phyloP scores from a whole-genome alignment of 257 asterid genomes.

The Vinca minor region DNA sequence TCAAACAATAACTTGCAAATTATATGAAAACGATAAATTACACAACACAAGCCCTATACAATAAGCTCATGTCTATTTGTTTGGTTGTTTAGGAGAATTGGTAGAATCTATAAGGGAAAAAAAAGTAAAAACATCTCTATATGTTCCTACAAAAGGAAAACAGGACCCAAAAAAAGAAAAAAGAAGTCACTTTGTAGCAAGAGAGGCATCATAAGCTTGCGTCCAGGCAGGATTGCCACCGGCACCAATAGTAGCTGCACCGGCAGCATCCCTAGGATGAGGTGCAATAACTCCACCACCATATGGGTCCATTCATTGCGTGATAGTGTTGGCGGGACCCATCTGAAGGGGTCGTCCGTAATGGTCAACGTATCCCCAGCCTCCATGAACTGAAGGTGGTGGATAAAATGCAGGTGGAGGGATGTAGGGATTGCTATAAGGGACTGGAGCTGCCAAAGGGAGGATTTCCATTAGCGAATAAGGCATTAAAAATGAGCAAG shows the following conservation, averaged over 20 bases:
- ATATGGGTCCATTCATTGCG: constrained; percentile 33
- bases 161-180: not conserved
- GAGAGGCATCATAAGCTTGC: constrained; percentile 33
- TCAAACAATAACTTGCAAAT: too few relatives aligned
- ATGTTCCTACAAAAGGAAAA: not conserved
- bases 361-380: constrained; percentile 26
- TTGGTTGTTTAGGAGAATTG: too few relatives aligned
- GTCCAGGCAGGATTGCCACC: constrained; percentile 26
- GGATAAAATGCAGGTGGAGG: constrained; percentile 30
- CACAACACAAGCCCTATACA: too few relatives aligned
- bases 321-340: constrained; percentile 21
- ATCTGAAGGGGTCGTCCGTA: constrained; percentile 23
- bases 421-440: constrained; percentile 22
- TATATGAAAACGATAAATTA: too few relatives aligned
- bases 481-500: not conserved
- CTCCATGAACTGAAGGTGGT: constrained; percentile 27
- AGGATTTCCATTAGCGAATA: constrained; percentile 11
- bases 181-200: constrained; percentile 23
- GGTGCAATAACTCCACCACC: constrained; percentile 19
- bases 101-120: too few relatives aligned
- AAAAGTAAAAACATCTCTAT: not conserved
- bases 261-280: constrained; percentile 22
- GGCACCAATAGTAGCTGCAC: constrained; percentile 11
- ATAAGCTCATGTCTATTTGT: too few relatives aligned
- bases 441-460: constrained; percentile 33